Base-by-base conservation (phyloP, 2,329 filamentous ascomycete genomes). In the Colletotrichum liaoningense region DNA sequence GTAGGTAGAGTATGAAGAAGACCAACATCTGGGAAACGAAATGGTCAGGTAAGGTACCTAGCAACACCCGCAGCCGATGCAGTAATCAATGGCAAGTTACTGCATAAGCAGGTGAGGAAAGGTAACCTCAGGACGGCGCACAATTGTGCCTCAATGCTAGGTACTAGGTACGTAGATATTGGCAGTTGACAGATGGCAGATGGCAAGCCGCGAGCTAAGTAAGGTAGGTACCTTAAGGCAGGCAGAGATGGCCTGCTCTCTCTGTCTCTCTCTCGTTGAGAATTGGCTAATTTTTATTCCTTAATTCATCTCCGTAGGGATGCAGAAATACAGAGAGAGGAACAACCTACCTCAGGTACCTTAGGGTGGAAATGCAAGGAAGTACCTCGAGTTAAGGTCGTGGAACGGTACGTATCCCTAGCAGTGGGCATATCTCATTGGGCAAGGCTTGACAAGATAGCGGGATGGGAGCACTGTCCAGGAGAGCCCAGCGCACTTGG, bases 381-480 rank as follows among this genome's bases (percentile, higher is more conserved):
- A 24, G 63, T 72, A 65, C 67, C 33, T 65, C 65, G 30, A 64
- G 66, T 72, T 72, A 69, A 72, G 59, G 55, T 9, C 54, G 33
- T 24, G 6, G 26, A 19, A 8, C 14, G 54, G 58, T 59, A 69
- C 65, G 65, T 69, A 64, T 49, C 19, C 19, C 19, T 9, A 22
- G 19, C 7, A 22, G 16, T n/a, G 2, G 4, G 42, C 19, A 22
- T 22, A n/a, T 57, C 56, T 35, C 19, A 42, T 9, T 28, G 16
- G 30, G 22, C 8, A n/a, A 49, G 42, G 8, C 42, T 19, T n/a
- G 42, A n/a, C 1, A 63, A 12, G 24, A 63, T 26, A 3, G 24
- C 28, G 42, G 26, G 24, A 30, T 11, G 26, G 55, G 30, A 65
- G 67, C 55, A 65, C 67, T 56, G 70, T 73, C 60, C 60, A 62